These are phyloP conservation scores for Amniculicola lignicola DNA, from an alignment of 495 filamentous ascomycete species.

Conservation along the genomic window DNA sequence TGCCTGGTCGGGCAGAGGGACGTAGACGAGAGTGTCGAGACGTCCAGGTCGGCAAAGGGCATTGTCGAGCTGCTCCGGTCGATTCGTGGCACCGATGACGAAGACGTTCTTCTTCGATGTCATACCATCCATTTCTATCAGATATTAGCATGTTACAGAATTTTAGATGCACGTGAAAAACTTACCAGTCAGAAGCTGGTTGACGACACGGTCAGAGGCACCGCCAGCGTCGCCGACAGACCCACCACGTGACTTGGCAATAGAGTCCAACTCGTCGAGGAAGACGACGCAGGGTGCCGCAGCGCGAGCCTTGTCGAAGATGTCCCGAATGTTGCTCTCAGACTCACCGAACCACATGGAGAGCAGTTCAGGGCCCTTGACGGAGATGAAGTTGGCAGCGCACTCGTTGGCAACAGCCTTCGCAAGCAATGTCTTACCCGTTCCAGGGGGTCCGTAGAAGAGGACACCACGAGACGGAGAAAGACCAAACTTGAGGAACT, in stretches of 20 bases:
- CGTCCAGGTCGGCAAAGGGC: slow-evolving; percentile 96
- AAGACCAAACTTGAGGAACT: slow-evolving; percentile 99
- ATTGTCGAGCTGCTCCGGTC: slow-evolving; percentile 96
- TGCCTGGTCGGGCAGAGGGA: slow-evolving; percentile 86
- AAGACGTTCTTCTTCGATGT: slow-evolving; percentile 99
- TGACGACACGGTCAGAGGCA: slow-evolving; percentile 98
- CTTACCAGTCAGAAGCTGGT: slow-evolving; percentile 96
- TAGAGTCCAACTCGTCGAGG: slow-evolving; percentile 97
- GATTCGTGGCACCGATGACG: slow-evolving; percentile 97
- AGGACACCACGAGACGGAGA: slow-evolving; percentile 97
- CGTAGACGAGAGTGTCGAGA: slow-evolving; percentile 97
- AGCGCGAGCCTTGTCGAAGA: slow-evolving; percentile 98
- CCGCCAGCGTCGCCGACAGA: slow-evolving; percentile 95
- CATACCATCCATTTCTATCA: slow-evolving; percentile 94
- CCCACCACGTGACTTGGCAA: slow-evolving; percentile 98
- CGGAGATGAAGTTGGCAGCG: slow-evolving; percentile 97
- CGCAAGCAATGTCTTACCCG: slow-evolving; percentile 98
- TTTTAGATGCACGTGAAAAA: slow-evolving; percentile 23
- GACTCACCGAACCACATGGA: slow-evolving; percentile 99
- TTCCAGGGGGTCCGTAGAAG: slow-evolving; percentile 98
- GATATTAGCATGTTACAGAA: slow-evolving; percentile 4
- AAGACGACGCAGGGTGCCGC: slow-evolving; percentile 98
- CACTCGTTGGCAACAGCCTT: slow-evolving; percentile 99
- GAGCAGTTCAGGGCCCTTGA: slow-evolving; percentile 96
- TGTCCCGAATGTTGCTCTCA: slow-evolving; percentile 98